Base-by-base conservation (phyloP, 1,139 yeast species). In the Geotrichum siamense region DNA sequence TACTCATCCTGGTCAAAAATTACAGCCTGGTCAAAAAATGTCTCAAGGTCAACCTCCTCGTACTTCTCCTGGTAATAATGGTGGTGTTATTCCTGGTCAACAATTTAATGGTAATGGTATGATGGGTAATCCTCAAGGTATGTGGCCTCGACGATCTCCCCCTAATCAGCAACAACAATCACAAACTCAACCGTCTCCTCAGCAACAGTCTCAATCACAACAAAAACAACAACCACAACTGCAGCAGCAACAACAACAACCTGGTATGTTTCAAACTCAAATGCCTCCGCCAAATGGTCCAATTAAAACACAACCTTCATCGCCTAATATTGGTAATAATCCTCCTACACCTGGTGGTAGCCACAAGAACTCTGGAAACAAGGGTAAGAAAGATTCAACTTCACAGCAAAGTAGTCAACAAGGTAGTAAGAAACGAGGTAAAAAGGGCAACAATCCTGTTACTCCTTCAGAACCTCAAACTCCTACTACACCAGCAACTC, bases 281-380 rank as follows among this genome's bases (percentile, higher is more conserved):
- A 57, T 57, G 61, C 60, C 57, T 6, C 62, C 61, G 15, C 61
- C 61, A 5, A 56, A 51, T 36, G 59, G 58, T 17, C 54, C 58
- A 4, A 50, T 55, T 20, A 49, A 57, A 35, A 55, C 59, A 3
- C 59, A 56, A 40, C 62, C 65, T 3, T 51, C 58, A 20, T 63
- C 72, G 1, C 70, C 72, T 5, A 54, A 57, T 37, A 51, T 58
- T 29, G 16, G n/a, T 8, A 59, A 55, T 44, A 43, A 43, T 25
- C 71, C 72, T 36, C 64, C 73, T n/a, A 76, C 74, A 46, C 64
- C 72, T 2, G 62, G 65, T 38, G 73, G 76, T 69, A 65, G 72
- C 1, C 58, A 67, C 30, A 61, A 65, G 38, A 52, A 70, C 34
- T 52, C 70, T 25, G 64, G 70, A 60, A 73, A 67, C 37, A 56